Evolutionary conservation across 2,329 filamentous ascomycete genomes (phyloP), one percentile per base, ranked within the genome.

Genomic region (Penicillium verrucosum): DNA sequence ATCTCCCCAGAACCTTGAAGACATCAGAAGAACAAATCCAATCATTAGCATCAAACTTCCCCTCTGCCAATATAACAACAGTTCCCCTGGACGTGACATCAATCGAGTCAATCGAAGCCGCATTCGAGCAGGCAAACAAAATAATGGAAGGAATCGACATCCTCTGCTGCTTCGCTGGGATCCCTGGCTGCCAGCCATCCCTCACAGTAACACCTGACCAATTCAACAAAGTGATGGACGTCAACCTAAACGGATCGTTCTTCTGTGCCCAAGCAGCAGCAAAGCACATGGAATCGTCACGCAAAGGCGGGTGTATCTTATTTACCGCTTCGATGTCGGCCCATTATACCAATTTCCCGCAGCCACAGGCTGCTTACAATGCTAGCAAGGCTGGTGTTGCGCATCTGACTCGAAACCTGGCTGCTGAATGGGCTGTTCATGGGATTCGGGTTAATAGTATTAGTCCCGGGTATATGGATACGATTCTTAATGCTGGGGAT

Each of bases 391-490:
- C 86, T 0, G 87, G 83, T 0, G 71, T 92, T 1, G 64, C 88
- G 30, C 81, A 83, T 49, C 70, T 91, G 62, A 85, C 84, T 48
- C 83, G 81, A 60, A 85, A 80, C 36, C 73, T 92, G 16, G 89
- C 88, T 0, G 87, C 85, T 0, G 89, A 92, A 71, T 92, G 88
- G 89, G 86, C 85, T 1, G 73, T 77, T 1, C 81, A 87, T 68
- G 89, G 89, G 0, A 89, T 92, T 58, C 75, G 86, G 3, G 85
- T 89, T 5, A 92, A 92, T 64, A 83, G 79, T 18, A 79, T 92
- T 43, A 85, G 81, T 38, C 89, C 89, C 0, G 89, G 89, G 0
- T 92, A 92, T 64, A 90, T 91, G 85, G 88, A 90, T 65, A 90
- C 88, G 0, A 82, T 89, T 12, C 73, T 92, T 46, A 92, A 90